Evolutionary conservation across 768 basidiomycete species (phyloP), one percentile per base, ranked within the genome.

Genomic region (Mrakia hoshinonis): DNA sequence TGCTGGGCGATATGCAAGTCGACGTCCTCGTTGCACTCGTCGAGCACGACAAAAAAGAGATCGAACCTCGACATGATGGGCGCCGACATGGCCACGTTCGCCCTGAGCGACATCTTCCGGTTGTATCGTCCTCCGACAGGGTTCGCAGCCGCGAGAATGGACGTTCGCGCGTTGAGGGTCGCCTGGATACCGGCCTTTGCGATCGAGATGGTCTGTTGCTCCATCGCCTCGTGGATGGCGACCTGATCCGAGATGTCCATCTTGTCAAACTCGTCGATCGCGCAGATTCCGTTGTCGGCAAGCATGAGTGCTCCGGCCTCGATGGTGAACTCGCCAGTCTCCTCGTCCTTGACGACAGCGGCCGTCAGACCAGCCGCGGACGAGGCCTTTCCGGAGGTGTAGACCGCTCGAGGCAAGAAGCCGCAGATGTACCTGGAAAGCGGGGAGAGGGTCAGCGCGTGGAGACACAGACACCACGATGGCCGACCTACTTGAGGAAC

Each of bases 181-280:
- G 96, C 95, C 76, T 98, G 95, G 75, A 99, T 99, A 69, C 96
- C 96, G 2, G 96, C 96, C 79, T 99, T 99, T 51, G 96, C 96
- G 74, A 98, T 97, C 36, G 93, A 96, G 76, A 98, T 97, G 0
- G 95, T 98, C 81, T 97, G 94, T 81, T 98, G 95, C 87, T 98
- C 95, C 95, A 98, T 98, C 10, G 95, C 95, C 84, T 98, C 95
- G 83, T 99, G 96, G 76, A 99, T 98, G 46, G 96, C 96, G 52
- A 98, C 92, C 79, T 98, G 96, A 79, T 98, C 96, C 0, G 91
- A 88, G 66, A 97, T 87, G 79, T 98, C 95, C 96, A 99, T 99
- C 81, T 99, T 99, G 85, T 99, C 96, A 77, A 99, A 99, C 80
- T 98, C 96, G 81, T 99, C 96, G 76, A 99, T 99, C n/a, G 94